These are phyloP conservation scores for Diaporthe caulivora DNA, from an alignment of 2,329 filamentous ascomycete genomes.

Conservation along the genomic window DNA sequence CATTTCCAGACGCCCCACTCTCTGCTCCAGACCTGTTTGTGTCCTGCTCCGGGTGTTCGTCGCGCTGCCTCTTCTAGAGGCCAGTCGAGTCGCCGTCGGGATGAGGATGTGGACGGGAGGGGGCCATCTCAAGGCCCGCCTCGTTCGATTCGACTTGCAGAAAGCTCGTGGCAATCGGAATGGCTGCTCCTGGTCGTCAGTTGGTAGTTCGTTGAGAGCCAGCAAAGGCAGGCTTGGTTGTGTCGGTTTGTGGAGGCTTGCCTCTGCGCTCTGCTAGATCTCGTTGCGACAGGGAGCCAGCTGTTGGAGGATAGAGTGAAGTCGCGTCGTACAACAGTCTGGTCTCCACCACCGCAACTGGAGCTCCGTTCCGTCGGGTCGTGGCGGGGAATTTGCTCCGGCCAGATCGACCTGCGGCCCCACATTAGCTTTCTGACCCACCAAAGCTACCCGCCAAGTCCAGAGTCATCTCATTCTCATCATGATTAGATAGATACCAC, in stretches of 20 bases:
- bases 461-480: too few relatives aligned
- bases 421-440: not conserved
- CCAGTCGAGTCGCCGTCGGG: constrained; percentile 22
- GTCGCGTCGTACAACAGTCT: too few relatives aligned
- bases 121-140: constrained; percentile 19
- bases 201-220: too few relatives aligned
- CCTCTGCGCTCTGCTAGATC: not conserved
- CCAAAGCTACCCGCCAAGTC: too few relatives aligned
- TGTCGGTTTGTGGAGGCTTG: too few relatives aligned
- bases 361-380: not conserved
- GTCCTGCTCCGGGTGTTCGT: constrained; percentile 1
- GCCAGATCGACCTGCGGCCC: not conserved
- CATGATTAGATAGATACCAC: too few relatives aligned
- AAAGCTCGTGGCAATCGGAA: too few relatives aligned
- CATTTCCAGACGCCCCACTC: not conserved
- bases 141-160: not conserved
- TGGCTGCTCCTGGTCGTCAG: not conserved
- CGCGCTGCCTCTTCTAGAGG: constrained; percentile 33
- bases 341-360: too few relatives aligned
- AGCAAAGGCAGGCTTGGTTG: too few relatives aligned
- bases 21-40: not conserved
- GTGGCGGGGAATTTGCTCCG: constrained; percentile 11
- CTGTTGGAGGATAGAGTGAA: too few relatives aligned
- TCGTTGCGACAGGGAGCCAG: not conserved
- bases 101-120: not conserved